Conservation (phyloP, 441 rosid species). For the Adansonia grandidieri region DNA sequence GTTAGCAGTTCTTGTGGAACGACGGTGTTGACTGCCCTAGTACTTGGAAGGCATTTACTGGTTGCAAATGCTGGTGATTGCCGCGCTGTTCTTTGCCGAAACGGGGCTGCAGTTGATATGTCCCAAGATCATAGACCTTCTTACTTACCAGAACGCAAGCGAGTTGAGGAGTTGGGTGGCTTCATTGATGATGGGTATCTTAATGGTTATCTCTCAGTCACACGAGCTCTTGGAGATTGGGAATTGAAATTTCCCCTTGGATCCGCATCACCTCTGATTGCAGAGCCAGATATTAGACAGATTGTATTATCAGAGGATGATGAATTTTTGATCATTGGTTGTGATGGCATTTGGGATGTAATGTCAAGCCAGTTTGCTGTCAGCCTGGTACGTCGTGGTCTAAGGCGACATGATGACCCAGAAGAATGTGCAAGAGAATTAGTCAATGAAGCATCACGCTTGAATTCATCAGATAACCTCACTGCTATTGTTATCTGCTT, state of each 20-base stretch:
- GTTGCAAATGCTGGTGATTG: constrained; percentile 88
- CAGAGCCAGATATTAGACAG: not conserved
- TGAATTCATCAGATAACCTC: constrained; percentile 63
- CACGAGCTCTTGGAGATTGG: constrained; percentile 88
- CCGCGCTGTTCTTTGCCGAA: constrained; percentile 75
- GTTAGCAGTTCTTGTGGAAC: constrained; percentile 70
- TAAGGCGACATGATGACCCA: constrained; percentile 73
- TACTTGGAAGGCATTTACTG: constrained; percentile 64
- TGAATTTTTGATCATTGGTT: not conserved
- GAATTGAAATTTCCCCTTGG: constrained; percentile 64
- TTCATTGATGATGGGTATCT: constrained; percentile 59
- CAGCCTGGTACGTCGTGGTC: constrained; percentile 62
- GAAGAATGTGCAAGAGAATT: constrained; percentile 67
- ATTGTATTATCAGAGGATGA: not conserved
- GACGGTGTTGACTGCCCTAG: constrained; percentile 72
- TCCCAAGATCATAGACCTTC: constrained; percentile 77
- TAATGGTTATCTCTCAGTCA: constrained; percentile 58
- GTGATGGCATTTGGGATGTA: not conserved
- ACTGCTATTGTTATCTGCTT: constrained; percentile 70
- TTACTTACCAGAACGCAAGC: constrained; percentile 54
- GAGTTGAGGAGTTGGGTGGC: constrained; percentile 66
- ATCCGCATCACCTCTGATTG: constrained; percentile 33
- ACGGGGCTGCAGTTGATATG: constrained; percentile 66
- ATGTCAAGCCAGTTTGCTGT: not conserved
- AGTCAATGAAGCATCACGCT: constrained; percentile 66